Evolutionary conservation across 1,139 yeast genomes (phyloP).

Genomic region (Hemisphaericaspora xylofermentans): DNA sequence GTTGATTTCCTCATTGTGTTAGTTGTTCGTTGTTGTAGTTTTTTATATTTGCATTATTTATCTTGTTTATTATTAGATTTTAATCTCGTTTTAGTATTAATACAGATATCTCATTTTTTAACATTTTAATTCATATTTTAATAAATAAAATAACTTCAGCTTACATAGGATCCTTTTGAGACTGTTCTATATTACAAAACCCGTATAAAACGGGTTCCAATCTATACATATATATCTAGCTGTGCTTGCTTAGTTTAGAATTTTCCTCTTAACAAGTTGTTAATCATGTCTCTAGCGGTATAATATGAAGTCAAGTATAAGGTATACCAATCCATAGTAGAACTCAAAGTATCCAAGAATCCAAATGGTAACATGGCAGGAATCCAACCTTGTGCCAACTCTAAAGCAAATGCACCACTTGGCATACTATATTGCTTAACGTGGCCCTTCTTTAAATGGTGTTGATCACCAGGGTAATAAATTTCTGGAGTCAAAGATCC

Average conservation of each 20-base stretch:
- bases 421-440: slow-evolving; percentile 88
- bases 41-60: background rate
- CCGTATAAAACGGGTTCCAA: background rate
- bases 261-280: slow-evolving; percentile 67
- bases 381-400: slow-evolving; percentile 97
- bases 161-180: background rate
- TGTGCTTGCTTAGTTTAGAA: slow-evolving; percentile 44
- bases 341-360: slow-evolving; percentile 71
- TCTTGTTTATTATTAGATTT: background rate
- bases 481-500: slow-evolving; percentile 60
- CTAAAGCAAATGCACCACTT: slow-evolving; percentile 79
- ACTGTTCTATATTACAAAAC: background rate
- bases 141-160: background rate
- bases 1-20: background rate
- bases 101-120: too few relatives aligned
- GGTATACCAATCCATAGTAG: slow-evolving; percentile 77
- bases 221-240: slow-evolving; percentile 1
- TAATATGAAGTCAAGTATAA: slow-evolving; percentile 65
- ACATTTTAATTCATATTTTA: background rate
- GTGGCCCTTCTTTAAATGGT: slow-evolving; percentile 70
- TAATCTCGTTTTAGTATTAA: background rate
- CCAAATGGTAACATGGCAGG: slow-evolving; percentile 98
- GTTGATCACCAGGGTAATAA: slow-evolving; percentile 79
- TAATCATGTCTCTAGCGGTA: slow-evolving; percentile 76
- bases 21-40: too few relatives aligned